A percentile compares a stretch with the other conserved stretches of the same genome.
These are phyloP conservation scores for Claviceps digitariae DNA, from an alignment of 2,329 filamentous ascomycete species.

Conservation along the genomic window DNA sequence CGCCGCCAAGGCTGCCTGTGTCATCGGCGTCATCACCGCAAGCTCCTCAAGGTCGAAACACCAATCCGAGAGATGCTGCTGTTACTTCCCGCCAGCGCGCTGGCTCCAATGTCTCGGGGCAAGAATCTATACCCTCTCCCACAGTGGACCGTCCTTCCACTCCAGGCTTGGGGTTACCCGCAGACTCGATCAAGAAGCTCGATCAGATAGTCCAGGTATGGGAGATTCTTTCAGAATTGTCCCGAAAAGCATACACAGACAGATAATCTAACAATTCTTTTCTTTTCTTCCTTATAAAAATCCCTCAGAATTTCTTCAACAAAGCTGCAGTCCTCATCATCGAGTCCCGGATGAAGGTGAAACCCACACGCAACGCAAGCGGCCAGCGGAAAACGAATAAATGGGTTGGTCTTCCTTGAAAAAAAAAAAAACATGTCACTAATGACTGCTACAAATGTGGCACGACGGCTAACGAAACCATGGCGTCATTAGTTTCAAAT, in stretches of 20 bases:
- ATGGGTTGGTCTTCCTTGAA: constrained; percentile 52
- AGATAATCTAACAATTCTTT: not conserved
- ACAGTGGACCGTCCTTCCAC: constrained; percentile 30
- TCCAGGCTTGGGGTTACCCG: constrained; percentile 40
- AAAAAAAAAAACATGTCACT: not conserved
- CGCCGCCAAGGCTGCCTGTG: constrained; percentile 50
- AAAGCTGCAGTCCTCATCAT: constrained; percentile 79
- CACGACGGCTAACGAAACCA: not conserved
- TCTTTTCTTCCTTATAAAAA: not conserved
- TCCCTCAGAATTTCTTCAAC: constrained; percentile 67
- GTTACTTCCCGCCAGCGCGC: constrained; percentile 27
- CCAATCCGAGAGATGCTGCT: constrained; percentile 56
- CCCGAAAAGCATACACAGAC: not conserved
- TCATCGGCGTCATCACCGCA: constrained; percentile 61
- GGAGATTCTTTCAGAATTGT: not conserved
- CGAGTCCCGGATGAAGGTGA: constrained; percentile 64
- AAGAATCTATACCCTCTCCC: constrained; percentile 32
- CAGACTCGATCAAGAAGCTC: constrained; percentile 62
- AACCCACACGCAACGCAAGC: constrained; percentile 27
- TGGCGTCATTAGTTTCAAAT: constrained; percentile 64
- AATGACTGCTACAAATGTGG: not conserved
- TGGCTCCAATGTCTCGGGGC: constrained; percentile 27
- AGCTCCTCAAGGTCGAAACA: constrained; percentile 51
- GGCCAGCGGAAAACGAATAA: constrained; percentile 56
- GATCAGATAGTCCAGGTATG: constrained; percentile 85